Base-by-base conservation (phyloP, 768 basidiomycete species). In the Brasilioporus rufonigricans region DNA sequence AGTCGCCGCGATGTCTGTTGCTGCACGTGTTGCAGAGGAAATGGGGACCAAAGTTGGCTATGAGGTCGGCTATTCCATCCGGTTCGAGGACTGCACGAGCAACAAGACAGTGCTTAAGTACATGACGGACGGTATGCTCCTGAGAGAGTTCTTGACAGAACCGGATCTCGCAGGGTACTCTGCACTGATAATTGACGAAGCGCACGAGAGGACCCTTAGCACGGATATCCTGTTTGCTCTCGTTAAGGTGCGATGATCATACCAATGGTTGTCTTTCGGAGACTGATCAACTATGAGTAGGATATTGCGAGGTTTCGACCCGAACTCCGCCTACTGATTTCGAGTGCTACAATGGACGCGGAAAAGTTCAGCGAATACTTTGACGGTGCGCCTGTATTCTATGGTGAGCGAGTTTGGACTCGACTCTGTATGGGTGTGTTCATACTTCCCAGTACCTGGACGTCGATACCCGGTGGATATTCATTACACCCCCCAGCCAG, bases 11-110 rank as follows among this genome's bases (percentile, higher is more conserved):
- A 99, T 99, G 97, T 94, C 91, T 41, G 97, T 99, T 49, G 97
- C 97, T 5, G 94, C 96, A 16, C 96, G 97, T 75, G 97, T 99
- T 16, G 96, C 97, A 0, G 97, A 98, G 58, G 97, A 99, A 74
- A 94, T 98, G 88, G 97, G 95, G 9, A 90, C 87, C 4, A 90
- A 98, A 71, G 87, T 99, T 38, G 97, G 97, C 11, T 91, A 95
- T 63, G 96, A 98, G 74, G 97, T 99, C 47, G 97, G 97, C n/a
- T 99, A 99, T 72, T 96, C 95, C 32, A 99, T 99, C 63, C 92
- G 97, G 31, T 99, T 99, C 74, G 97, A 99, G 73, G 97, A 99
- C 72, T 97, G 94, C 71, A 99, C 97, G 19, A 97, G 93, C 76
- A 94, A 98, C 78, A 98, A 97, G 77, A 99, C 97, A 5, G 89